phyloP scores from a whole-genome alignment of 2,329 filamentous ascomycete species.

The Microsporum ferrugineum region DNA sequence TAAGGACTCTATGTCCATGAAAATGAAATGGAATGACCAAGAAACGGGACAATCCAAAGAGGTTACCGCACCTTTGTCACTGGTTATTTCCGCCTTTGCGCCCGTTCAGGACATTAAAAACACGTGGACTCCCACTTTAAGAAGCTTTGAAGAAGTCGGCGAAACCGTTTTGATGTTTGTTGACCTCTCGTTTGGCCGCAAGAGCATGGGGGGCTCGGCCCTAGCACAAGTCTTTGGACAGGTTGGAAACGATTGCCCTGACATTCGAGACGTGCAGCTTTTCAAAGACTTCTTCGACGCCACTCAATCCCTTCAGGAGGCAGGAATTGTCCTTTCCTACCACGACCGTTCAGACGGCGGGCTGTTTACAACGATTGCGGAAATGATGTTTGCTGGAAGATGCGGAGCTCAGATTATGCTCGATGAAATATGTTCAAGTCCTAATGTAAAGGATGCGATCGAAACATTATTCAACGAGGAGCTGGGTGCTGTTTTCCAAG shows the following conservation, averaged over 20 bases:
- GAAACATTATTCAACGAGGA: constrained; percentile 90
- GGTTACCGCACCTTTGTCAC: constrained; percentile 81
- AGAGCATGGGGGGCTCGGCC: constrained; percentile 79
- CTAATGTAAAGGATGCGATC: constrained; percentile 53
- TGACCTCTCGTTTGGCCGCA: constrained; percentile 70
- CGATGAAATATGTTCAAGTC: constrained; percentile 52
- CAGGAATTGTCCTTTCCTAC: constrained; percentile 73
- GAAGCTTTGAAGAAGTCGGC: constrained; percentile 72
- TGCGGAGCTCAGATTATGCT: constrained; percentile 78
- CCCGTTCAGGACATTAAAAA: constrained; percentile 69
- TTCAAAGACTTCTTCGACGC: constrained; percentile 90
- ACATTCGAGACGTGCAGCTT: constrained; percentile 69
- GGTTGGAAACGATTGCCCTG: constrained; percentile 71
- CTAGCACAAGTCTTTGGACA: constrained; percentile 81
- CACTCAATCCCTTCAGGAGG: constrained; percentile 54
- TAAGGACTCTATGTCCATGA: constrained; percentile 98
- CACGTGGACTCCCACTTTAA: constrained; percentile 89
- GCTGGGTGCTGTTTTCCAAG: constrained; percentile 89
- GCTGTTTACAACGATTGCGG: constrained; percentile 74
- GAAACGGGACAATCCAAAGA: constrained; percentile 59
- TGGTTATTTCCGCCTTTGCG: constrained; percentile 83
- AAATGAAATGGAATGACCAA: constrained; percentile 80
- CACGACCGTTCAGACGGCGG: constrained; percentile 93
- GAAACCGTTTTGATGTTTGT: constrained; percentile 84
- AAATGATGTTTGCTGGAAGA: constrained; percentile 97